Base-by-base conservation (phyloP, 1,139 yeast species). In the Pichia sp. region DNA sequence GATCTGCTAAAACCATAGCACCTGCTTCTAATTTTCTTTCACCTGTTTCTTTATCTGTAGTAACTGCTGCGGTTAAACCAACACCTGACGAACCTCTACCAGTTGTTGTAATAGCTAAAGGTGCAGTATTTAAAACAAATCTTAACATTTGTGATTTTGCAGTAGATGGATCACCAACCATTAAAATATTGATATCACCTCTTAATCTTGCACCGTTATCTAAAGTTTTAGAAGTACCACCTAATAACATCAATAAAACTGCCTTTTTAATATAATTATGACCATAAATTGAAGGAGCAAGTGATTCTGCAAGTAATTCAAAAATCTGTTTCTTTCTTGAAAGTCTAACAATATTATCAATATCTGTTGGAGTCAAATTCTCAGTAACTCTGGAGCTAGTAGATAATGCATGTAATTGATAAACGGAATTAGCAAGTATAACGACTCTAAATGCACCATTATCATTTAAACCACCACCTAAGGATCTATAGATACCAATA, bases 71-170 rank as follows among this genome's bases (percentile, higher is more conserved):
- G 0, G 99, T 91, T 58, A 91, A 75, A 84, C 98, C 99, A 37
- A 93, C 99, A 63, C 98, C 99, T 0, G 98, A 89, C 14, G 97
- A 89, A 46, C 98, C 99, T 62, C 96, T 79, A 68, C 99, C 99
- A 1, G 99, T 93, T 1, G 99, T 93, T 22, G 98, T 96, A 54
- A 91, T 89, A 2, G 98, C 98, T 53, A 91, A 69, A 2, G 94
- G 72, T 0, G 98, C 98, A 0, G 97, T 91, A 60, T 91, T 91
- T 48, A 91, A 69, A 17, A 93, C 97, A 60, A 91, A 91, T 52
- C 98, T 73, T 48, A 91, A 73, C 67, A 91, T 81, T 66, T 91
- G 98, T 4, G 97, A 89, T 61, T 91, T 91, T 28, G 98, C 98
- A 12, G 98, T 91, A 6, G 97, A 88, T 6, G 99, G 99, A 62